Evolutionary conservation across 139 green algal species (phyloP), one percentile per base, ranked within the genome.

Genomic region (Tetratostichococcus sp.): DNA sequence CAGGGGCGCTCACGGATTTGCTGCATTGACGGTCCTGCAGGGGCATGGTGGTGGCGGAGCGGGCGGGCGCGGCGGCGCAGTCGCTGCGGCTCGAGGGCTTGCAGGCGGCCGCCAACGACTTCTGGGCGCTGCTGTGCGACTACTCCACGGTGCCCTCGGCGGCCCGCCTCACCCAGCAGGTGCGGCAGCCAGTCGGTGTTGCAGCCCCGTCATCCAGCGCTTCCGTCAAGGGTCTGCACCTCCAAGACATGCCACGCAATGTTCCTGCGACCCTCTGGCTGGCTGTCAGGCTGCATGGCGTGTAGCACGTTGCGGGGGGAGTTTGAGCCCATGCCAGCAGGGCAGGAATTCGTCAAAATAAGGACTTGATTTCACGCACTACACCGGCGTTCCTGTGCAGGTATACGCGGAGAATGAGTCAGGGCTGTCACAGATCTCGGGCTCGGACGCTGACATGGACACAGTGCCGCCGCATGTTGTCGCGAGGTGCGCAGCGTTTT

Each of bases 41-140:
- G 66, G 62, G 28, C 26, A 67, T 86, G 77, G 43, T 59, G 25
- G 71, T 69, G 11, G 71, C 81, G 4, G 81, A 78, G 50, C 50
- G 50, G 17, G 2, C 50, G 74, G 31, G 81, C 78, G 43, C 75
- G 82, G 57, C 31, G 43, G 0, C 68, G 75, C 43, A 75, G 77
- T 1, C n/a, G 30, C 71, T 81, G 25, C 69, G 62, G 39, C 70
- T 77, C 19, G 76, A 81, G 23, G 76, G 50, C 28, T 34, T 80
- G 75, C 30, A 71, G 17, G 50, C 43, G 21, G 67, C 35, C 30
- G 59, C 33, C 31, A 16, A n/a, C 21, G 76, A 86, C 74, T 86
- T 83, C n/a, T 16, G 42, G 1, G 57, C 58, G 19, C 58, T 74
- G 31, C 62, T 83, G 28, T 33, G 31, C 8, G 70, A 77, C 28